A percentile compares a stretch with the other conserved stretches of the same genome.
phyloP scores from a whole-genome alignment of 83 land plant species.

The Larix sibirica region DNA sequence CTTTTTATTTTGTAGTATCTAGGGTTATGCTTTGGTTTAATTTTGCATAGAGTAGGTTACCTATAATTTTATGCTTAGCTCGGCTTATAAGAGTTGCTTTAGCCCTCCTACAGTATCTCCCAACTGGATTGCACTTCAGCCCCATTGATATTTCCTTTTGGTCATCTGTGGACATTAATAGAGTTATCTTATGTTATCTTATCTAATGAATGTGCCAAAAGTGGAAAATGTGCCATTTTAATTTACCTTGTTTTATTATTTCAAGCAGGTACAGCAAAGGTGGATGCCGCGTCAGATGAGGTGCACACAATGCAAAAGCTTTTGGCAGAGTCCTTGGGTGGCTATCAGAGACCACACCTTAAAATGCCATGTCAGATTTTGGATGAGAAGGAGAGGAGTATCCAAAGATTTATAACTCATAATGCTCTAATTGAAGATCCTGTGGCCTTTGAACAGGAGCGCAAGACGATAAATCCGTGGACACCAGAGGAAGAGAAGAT shows the following conservation, averaged over 20 bases:
- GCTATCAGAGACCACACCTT: constrained; percentile 21
- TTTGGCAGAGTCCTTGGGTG: constrained; percentile 17
- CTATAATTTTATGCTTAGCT: too few relatives aligned
- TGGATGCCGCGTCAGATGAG: constrained; percentile 33
- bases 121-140: too few relatives aligned
- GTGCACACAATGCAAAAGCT: constrained; percentile 15
- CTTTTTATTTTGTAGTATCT: not conserved
- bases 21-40: too few relatives aligned
- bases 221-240: not conserved
- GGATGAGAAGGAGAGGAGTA: constrained; percentile 24
- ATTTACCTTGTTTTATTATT: not conserved
- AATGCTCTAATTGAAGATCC: constrained; percentile 55
- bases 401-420: constrained; percentile 26
- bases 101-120: too few relatives aligned
- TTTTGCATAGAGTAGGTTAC: too few relatives aligned
- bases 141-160: too few relatives aligned
- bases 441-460: constrained; percentile 36
- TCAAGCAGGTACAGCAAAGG: constrained; percentile 24
- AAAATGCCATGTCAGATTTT: constrained; percentile 51
- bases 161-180: too few relatives aligned
- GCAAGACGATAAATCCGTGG: constrained; percentile 50
- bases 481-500: constrained; percentile 38
- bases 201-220: not conserved
- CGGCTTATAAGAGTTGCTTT: too few relatives aligned
- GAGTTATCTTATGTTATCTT: not conserved